Conservation (phyloP, 495 filamentous ascomycete genomes). For the Penicillium arizonense region DNA sequence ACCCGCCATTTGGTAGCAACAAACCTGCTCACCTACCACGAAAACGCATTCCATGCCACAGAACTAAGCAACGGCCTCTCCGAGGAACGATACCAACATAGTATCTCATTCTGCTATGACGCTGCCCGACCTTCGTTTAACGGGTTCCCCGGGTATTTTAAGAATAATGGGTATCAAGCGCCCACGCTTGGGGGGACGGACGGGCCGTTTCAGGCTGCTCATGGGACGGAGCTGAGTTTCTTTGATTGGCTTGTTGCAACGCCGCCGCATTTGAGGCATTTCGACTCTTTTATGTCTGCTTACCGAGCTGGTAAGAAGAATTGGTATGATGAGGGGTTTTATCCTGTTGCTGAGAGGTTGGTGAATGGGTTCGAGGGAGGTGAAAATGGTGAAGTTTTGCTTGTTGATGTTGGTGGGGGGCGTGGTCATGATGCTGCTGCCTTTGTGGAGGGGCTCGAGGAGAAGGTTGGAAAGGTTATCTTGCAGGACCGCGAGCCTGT, state of each 20-base stretch:
- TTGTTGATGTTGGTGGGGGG: conserved; percentile 57
- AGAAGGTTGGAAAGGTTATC: conserved; percentile 31
- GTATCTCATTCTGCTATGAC: conserved; percentile 27
- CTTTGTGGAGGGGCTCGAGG: conserved; percentile 19
- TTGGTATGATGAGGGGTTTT: conserved; percentile 49
- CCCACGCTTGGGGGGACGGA: conserved; percentile 22
- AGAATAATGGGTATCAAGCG: conserved; percentile 22
- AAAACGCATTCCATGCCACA: conserved; percentile 19
- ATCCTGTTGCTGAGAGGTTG: conserved; percentile 41
- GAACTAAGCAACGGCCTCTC: conserved; percentile 23
- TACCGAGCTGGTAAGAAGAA: conserved; percentile 41
- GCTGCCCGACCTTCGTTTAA: conserved; percentile 24
- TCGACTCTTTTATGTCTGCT: conserved; percentile 38
- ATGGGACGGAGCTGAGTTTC: conserved; percentile 22
- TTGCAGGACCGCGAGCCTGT: conserved; percentile 47
- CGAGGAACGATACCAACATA: conserved; percentile 23
- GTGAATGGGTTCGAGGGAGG: conserved; percentile 5
- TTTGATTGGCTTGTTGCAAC: conserved; percentile 27
- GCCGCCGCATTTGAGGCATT: conserved; percentile 19
- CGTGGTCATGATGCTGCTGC: conserved; percentile 46
- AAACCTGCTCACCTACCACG: conserved; percentile 18
- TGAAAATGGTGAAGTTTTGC: conserved; percentile 28
- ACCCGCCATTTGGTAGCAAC: conserved; percentile 25
- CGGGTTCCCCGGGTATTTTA: conserved; percentile 28
- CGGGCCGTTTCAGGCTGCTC: conserved; percentile 29